Evolutionary conservation across 2,329 filamentous ascomycete genomes (phyloP), one percentile per base, ranked within the genome.

Genomic region (Fusarium sp.): DNA sequence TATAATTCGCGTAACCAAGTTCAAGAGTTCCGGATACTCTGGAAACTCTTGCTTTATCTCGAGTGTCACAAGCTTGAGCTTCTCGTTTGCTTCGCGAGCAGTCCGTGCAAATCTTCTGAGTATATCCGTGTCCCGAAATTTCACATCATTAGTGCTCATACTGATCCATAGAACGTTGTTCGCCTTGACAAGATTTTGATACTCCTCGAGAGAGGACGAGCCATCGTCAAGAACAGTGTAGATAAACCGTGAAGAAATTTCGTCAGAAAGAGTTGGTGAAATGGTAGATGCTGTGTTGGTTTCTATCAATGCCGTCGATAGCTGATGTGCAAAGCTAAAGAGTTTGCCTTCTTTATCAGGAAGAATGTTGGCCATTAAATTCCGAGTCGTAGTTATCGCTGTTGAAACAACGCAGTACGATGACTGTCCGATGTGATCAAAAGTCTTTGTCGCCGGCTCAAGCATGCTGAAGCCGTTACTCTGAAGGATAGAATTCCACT

Each of bases 391-490:
- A 1, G 20, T 4, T 0, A 70, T 12, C 0, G 67, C 58, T 14
- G 67, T 45, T 14, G 67, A 52, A 5, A 69, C 11, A 2, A 48
- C 8, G 0, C 63, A 71, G 12, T 69, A 71, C 3, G 53, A 60
- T 1, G 54, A 46, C 13, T 71, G 67, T 0, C 67, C 67, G 4
- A 70, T 24, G 4, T 53, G 32, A 3, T 65, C 67, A n/a, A 70
- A 71, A 1, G 13, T 57, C 6, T 25, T 71, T 0, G 67, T 69
- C 4, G 63, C 63, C 16, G 67, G 67, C 14, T 70, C 67, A 4
- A 69, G 54, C 0, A 51, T 53, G 2, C 67, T 57, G 29, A 71
- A 69, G 3, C 53, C 18, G 4, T 42, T 70, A 4, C 12, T 25
- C 9, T 37, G 45, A 0, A 70, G n/a, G 0, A 54, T 2, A 2